Conservation (phyloP, 352 stramenopile species). For the Blastocystis sp. region DNA sequence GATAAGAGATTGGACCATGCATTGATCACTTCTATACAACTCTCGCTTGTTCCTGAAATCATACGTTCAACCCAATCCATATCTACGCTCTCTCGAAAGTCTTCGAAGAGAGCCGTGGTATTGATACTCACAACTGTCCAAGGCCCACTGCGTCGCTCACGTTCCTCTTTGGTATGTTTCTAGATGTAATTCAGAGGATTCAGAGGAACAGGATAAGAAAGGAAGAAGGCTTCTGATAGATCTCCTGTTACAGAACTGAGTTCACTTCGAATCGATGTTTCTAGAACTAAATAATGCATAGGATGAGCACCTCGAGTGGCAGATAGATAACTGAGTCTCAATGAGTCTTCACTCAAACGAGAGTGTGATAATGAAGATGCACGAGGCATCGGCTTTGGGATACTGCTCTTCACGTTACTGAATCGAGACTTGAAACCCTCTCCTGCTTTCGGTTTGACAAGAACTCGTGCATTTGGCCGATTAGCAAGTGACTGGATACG, state of each 20-base stretch:
- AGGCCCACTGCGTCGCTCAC: background rate
- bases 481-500: background rate
- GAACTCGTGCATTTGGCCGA: background rate
- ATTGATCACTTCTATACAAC: background rate
- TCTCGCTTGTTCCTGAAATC: background rate
- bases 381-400: slow-evolving; percentile 44
- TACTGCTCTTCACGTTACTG: slow-evolving; percentile 35
- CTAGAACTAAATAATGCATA: background rate
- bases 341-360: background rate
- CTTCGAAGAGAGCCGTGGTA: background rate
- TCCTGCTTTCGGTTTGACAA: slow-evolving; percentile 1
- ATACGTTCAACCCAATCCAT: background rate
- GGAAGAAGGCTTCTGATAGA: background rate
- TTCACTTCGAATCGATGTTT: background rate
- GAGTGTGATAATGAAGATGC: background rate
- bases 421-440: slow-evolving; percentile 12
- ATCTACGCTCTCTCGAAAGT: background rate
- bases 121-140: background rate
- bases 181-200: background rate
- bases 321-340: background rate
- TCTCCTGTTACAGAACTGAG: background rate
- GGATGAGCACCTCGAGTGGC: background rate
- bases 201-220: background rate
- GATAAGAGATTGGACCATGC: background rate
- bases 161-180: background rate